Evolutionary conservation across 345 rosid species (phyloP), one percentile per base, ranked within the genome.

Genomic region (Camelina neglecta): DNA sequence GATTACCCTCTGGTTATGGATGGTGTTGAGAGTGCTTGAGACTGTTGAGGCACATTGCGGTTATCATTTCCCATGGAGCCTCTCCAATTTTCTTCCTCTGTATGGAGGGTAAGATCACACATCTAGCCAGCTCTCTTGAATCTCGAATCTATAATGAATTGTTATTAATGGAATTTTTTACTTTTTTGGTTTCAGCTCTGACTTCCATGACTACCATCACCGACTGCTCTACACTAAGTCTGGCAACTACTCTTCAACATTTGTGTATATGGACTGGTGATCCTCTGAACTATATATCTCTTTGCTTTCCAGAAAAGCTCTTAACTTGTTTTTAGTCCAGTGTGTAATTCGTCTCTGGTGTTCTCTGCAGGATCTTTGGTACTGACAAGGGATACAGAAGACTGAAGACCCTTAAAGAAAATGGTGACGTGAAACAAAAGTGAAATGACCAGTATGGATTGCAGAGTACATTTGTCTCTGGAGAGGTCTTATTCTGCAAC

Each of bases 31-130:
- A 83, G 99, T 95, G 58, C 84, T 95, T 67, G 99, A 93, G 87
- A 93, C 99, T 24, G 99, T 95, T 55, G 99, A 95, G 81, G 98
- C 98, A 61, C 99, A 95, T 72, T 93, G 97, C 74, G 99, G 99
- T 76, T 95, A 95, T 79, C 94, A 95, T 86, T 92, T 95, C 83
- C 99, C 99, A 15, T 95, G 99, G 98, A 92, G 99, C 86, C 90
- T 84, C 75, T 90, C 99, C 67, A 92, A 95, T 79, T 88, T 95
- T 75, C 51, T 95, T 48, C 98, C 99, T 66, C 65, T 95, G 48
- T 95, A 95, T 84, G 99, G 98, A 57, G 99, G 99, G 99, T 95
- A 79, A 72, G 96, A 54, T 51, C 63, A 65, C 58, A 59, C 47
- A 31, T 16, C 68, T 58, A 42, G 7, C 58, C 18, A 29, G 21